These are phyloP conservation scores for Suillus tomentosus DNA, from an alignment of 768 basidiomycete genomes.

Conservation along the genomic window DNA sequence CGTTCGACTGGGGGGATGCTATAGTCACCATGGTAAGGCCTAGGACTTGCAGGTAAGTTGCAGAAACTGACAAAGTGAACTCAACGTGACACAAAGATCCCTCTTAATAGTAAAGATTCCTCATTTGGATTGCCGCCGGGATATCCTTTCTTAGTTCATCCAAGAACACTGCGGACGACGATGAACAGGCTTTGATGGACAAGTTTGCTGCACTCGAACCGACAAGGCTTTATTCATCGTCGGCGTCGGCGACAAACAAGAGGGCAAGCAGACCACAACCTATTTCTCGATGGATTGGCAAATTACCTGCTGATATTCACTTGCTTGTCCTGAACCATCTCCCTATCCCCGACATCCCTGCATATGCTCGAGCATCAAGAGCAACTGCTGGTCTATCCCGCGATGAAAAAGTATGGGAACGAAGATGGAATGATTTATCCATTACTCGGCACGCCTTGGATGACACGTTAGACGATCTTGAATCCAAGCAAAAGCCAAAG, in stretches of 20 bases:
- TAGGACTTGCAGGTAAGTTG: conserved; percentile 11
- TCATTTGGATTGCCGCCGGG: conserved; percentile 10
- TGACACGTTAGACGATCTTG: conserved; percentile 60
- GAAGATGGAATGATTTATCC: conserved; percentile 64
- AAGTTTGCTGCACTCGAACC: conserved; percentile 88
- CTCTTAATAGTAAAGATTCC: conserved; percentile 1
- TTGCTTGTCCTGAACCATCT: conserved; percentile 71
- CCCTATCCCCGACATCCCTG: conserved; percentile 78
- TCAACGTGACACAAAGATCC: conserved; percentile 4
- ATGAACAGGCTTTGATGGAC: conserved; percentile 55
- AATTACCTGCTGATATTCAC: conserved; percentile 78
- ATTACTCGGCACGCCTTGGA: conserved; percentile 47
- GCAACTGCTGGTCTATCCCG: conserved; percentile 61
- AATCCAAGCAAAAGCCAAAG: conserved; percentile 38
- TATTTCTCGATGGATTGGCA: conserved; percentile 58
- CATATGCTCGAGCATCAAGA: conserved; percentile 68
- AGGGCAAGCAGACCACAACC: conserved; percentile 16
- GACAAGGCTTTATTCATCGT: conserved; percentile 49
- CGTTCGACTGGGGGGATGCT: conserved; percentile 27
- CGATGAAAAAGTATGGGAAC: conserved; percentile 82
- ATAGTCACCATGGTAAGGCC: conserved; percentile 24
- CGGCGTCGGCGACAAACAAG: conserved; percentile 24
- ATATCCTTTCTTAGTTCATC: background rate
- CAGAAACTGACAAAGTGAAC: conserved; percentile 1
- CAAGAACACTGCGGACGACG: background rate